These are phyloP conservation scores for Chytriomyces sp. DNA, from an alignment of 192 early-diverging fungal genomes.

Conservation along the genomic window DNA sequence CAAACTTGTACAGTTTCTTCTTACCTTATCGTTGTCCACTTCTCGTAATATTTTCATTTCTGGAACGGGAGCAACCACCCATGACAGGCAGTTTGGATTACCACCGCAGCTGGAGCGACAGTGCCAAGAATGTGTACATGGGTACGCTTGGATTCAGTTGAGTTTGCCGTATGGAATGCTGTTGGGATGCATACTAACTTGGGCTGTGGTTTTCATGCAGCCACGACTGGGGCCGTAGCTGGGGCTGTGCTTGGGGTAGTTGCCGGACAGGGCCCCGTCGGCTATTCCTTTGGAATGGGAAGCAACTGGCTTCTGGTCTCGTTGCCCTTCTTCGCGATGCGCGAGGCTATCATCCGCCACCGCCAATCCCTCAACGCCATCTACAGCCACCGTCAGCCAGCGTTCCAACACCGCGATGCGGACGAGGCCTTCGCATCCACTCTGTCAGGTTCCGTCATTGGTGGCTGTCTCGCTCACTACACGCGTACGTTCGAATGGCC, in stretches of 20 bases:
- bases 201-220: neutral
- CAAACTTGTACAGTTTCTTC: too few relatives aligned
- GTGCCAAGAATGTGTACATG: conserved; percentile 15
- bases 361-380: conserved; percentile 30
- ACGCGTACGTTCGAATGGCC: conserved; percentile 36
- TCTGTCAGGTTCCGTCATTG: conserved; percentile 34
- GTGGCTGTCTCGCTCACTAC: conserved; percentile 37
- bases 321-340: conserved; percentile 46
- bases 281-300: conserved; percentile 46
- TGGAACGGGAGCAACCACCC: neutral
- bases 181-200: neutral
- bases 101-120: neutral
- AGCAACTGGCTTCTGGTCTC: conserved; percentile 46
- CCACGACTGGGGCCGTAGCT: neutral
- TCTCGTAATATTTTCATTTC: neutral
- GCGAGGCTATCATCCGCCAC: conserved; percentile 40
- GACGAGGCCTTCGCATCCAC: conserved; percentile 46
- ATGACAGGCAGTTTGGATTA: neutral
- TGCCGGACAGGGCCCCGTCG: conserved; percentile 31
- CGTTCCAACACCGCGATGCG: conserved; percentile 34
- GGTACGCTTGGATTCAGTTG: conserved; percentile 5
- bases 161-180: neutral
- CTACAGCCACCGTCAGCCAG: conserved; percentile 18
- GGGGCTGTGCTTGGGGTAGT: conserved; percentile 14
- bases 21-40: neutral